Evolutionary conservation across 306 rosid species (phyloP).

Genomic region (Pueraria montana): DNA sequence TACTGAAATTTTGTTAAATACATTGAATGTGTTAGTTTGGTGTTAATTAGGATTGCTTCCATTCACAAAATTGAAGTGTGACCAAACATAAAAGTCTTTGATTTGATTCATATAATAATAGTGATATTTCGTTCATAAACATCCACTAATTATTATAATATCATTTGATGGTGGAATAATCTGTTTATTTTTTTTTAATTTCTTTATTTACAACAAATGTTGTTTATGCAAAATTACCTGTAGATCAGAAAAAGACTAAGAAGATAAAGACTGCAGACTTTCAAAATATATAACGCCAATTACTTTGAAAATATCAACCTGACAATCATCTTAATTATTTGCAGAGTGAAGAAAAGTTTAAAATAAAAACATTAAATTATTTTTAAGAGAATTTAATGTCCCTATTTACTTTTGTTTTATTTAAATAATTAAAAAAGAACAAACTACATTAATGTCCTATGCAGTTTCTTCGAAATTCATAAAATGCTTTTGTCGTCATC

Average conservation of each 20-base stretch:
- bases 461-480: no score
- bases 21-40: slow-evolving; percentile 32
- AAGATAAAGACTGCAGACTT: background rate
- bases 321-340: background rate
- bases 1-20: background rate
- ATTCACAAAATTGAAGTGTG: slow-evolving; percentile 30
- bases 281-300: background rate
- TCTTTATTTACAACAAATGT: background rate
- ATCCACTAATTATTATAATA: slow-evolving; percentile 23
- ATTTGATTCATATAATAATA: slow-evolving; percentile 21
- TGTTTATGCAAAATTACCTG: background rate
- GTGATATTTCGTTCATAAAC: slow-evolving; percentile 11
- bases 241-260: background rate
- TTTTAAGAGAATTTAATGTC: background rate
- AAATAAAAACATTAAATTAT: background rate
- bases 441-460: no score
- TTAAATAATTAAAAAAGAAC: background rate
- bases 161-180: background rate
- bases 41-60: slow-evolving; percentile 22
- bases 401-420: background rate
- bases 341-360: background rate
- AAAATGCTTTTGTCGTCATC: no score
- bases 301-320: background rate
- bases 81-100: slow-evolving; percentile 37
- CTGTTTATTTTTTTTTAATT: background rate